Evolutionary conservation across 495 filamentous ascomycete genomes (phyloP), one percentile per base, ranked within the genome.

Genomic region (Schizothecium vesticola): DNA sequence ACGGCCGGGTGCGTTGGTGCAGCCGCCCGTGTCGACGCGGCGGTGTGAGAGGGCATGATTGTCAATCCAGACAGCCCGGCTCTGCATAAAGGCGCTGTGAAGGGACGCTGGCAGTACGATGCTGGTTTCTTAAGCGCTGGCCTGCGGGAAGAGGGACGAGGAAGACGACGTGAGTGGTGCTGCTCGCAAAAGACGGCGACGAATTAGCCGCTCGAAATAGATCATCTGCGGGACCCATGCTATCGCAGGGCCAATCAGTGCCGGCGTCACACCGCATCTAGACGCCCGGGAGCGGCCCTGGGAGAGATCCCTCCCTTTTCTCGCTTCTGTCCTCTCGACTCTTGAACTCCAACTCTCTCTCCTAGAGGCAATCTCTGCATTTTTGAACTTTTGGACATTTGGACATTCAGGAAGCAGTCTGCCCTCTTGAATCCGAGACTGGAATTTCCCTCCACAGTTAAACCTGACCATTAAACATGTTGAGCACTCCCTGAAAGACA

Each of bases 131-230:
- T 74, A 73, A 73, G 71, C 72, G 71, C 69, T 67, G 65, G 70
- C 56, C 29, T 33, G 29, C 29, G 26, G 55, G 59, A 63, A 56
- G 62, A 63, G 67, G 23, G 33, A 43, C 33, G 33, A 28, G 43
- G 61, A 59, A 43, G 36, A 24, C 28, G 56, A 65, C 19, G 51
- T 67, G 60, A 26, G 24, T 22, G 24, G 36, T 22, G 21, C 11
- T 51, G 9, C 8, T 16, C 33, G 21, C 62, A 22, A 13, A 29
- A 59, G 24, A 59, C 58, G 21, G 65, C 63, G 57, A 63, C 43
- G 59, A 63, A 70, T 63, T 68, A 72, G 70, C 67, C 72, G 72
- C 74, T 57, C 67, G 66, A 76, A 77, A 76, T 75, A 76, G 72
- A 74, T 66, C 24, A 36, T 29, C n/a, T 25, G 25, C 25, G 21